Evolutionary conservation across 2,329 filamentous ascomycete genomes (phyloP), one percentile per base, ranked within the genome.

Genomic region (Aquanectria penicillioides): DNA sequence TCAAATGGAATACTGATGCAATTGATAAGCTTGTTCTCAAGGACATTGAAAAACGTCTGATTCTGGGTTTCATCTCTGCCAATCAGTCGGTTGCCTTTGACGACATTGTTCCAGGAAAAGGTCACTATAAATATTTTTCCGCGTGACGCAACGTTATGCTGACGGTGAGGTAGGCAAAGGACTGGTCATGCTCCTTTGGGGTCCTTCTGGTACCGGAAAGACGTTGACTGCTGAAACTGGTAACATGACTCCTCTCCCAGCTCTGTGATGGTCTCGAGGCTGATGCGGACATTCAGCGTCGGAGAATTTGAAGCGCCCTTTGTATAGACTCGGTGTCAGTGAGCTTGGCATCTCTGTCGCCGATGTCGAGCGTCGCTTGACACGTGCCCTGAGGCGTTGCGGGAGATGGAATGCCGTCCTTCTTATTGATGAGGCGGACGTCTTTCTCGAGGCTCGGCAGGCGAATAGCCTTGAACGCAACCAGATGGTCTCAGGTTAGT

Each of bases 381-480:
- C 29, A 3, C 9, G 26, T 7, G 57, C 54, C 5, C 43, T 66
- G 1, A 11, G 1, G 63, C 75, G 4, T 62, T 80, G 11, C 73
- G 73, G 49, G 5, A 58, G 18, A 4, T 79, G 75, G 76, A 66
- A 74, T 33, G 74, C 70, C 15, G 69, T 78, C 1, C 43, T 78
- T 1, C 66, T 79, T 2, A 62, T 79, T 2, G 77, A 77, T 6
- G 75, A 79, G 44, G 74, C 75, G n/a, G n/a, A n/a, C n/a, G n/a
- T n/a, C n/a, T n/a, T n/a, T n/a, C n/a, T n/a, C n/a, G n/a, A n/a
- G n/a, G n/a, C n/a, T n/a, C n/a, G n/a, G n/a, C n/a, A n/a, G n/a
- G n/a, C n/a, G n/a, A n/a, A n/a, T n/a, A n/a, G n/a, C n/a, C n/a
- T n/a, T n/a, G n/a, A n/a, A n/a, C n/a, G n/a, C n/a, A n/a, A n/a